Evolutionary conservation across 805 yeast genomes (phyloP), one percentile per base, ranked within the genome.

Genomic region (Sugiyamaella smithiae): DNA sequence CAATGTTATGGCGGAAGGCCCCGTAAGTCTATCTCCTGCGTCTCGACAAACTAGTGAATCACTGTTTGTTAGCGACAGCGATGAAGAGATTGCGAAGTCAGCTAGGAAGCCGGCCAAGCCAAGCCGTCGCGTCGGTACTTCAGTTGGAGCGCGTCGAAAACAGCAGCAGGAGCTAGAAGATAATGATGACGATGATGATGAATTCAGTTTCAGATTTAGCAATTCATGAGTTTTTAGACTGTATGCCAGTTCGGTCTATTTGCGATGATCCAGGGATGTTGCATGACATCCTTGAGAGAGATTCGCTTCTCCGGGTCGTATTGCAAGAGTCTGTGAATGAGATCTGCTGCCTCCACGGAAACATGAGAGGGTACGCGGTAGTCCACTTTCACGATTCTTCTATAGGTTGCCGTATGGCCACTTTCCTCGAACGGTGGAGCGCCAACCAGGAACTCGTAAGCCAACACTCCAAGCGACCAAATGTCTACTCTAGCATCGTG

Each of bases 401-500:
- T 80, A 63, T 86, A 88, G 0, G 98, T 93, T 14, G 82, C 77
- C 23, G 60, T 53, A 51, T 82, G 84, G 46, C 84, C 82, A 52
- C 84, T 81, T 56, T 87, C 96, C 63, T 89, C 97, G 64, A 91
- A 91, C 0, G 98, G 98, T 0, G 99, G 97, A 41, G 75, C 73
- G 0, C 97, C 98, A 3, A 85, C 89, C 1, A 91, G 67, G 44
- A 93, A 76, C 65, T 91, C 99, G 61, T 84, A 91, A 53, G 89
- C 76, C 31, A 91, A 66, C 1, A 91, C 81, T 0, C 99, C 99
- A 46, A 91, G 70, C 1, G 97, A 88, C 99, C 99, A 91, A 2
- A 85, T 76, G 63, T 91, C 99, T 0, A 88, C 96, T 45, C 74
- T 74, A 46, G 74, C 75, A 57, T 85, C 91, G 59, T 91, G 93